Evolutionary conservation across 768 basidiomycete genomes (phyloP), one percentile per base, ranked within the genome.

Genomic region (Ramaria rubella): DNA sequence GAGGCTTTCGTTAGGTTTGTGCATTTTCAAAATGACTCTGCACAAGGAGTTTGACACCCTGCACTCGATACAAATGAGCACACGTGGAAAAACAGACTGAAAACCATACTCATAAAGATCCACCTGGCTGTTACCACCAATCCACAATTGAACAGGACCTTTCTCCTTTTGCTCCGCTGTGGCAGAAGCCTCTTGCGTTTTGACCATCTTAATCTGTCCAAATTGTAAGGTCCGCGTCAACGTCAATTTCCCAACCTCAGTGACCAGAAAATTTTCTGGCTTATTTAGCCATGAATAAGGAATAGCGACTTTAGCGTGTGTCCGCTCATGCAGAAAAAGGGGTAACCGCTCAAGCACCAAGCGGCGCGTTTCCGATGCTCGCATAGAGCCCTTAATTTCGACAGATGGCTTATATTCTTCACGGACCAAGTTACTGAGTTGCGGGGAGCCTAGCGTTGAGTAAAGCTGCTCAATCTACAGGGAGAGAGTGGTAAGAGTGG

Each of bases 251-350:
- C 79, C 77, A 64, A 81, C 90, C 6, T 77, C 77, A 62, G 77
- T 85, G 59, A 90, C 89, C 31, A 82, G 69, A 63, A 91, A 89
- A 63, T 91, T 85, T 27, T 73, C 71, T 4, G 77, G 72, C 4
- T 76, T 72, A 19, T 77, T 81, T 27, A 91, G 70, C 88, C 88
- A 91, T 42, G 73, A 75, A 59, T 78, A 80, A 1, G 85, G 76
- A 8, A 90, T 77, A 34, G 73, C 74, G 0, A 82, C 81, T 21
- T 75, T 77, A 0, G 84, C 73, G 66, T 87, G 85, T 0, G 80
- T 82, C 55, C 94, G 88, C 63, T 97, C 95, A 52, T 95, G 87
- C 4, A 98, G 76, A 73, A 98, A 97, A 29, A 99, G 73, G 0
- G 94, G 90, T 19, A 96, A 72, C 30, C 94, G 75, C 69, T 97